These are phyloP conservation scores for Hura crepitans DNA, from an alignment of 441 rosid genomes.

Conservation along the genomic window DNA sequence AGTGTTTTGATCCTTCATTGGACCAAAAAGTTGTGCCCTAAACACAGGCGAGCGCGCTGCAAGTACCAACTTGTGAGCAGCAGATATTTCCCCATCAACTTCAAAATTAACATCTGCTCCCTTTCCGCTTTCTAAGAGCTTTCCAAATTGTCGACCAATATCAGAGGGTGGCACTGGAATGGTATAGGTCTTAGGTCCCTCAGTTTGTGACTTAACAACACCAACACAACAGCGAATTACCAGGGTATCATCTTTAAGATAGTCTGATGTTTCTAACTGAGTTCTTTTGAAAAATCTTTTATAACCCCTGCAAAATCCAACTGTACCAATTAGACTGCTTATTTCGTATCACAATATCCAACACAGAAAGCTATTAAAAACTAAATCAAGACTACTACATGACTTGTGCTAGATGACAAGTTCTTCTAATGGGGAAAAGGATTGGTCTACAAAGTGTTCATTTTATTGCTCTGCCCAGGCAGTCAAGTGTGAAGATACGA, in stretches of 20 bases:
- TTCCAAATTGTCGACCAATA: constrained; percentile 73
- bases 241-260: constrained; percentile 74
- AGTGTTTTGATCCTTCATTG: constrained; percentile 80
- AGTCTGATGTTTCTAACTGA: constrained; percentile 75
- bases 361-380: neutral
- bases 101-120: constrained; percentile 69
- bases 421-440: neutral
- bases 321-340: constrained; percentile 13
- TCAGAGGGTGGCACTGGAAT: constrained; percentile 67
- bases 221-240: constrained; percentile 82
- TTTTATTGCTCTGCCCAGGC: no score
- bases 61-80: constrained; percentile 89
- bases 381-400: neutral
- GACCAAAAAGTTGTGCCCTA: constrained; percentile 96
- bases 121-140: constrained; percentile 70
- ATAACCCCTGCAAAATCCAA: constrained; percentile 71
- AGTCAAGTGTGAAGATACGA: no score
- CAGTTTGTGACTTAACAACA: constrained; percentile 84
- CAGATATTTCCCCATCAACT: constrained; percentile 70
- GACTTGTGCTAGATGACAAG: neutral
- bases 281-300: constrained; percentile 83
- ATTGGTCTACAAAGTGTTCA: no score
- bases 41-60: constrained; percentile 96
- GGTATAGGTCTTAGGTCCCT: constrained; percentile 75
- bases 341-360: neutral